Base-by-base conservation (phyloP, 805 yeast species). In the Candida qinlingensis region DNA sequence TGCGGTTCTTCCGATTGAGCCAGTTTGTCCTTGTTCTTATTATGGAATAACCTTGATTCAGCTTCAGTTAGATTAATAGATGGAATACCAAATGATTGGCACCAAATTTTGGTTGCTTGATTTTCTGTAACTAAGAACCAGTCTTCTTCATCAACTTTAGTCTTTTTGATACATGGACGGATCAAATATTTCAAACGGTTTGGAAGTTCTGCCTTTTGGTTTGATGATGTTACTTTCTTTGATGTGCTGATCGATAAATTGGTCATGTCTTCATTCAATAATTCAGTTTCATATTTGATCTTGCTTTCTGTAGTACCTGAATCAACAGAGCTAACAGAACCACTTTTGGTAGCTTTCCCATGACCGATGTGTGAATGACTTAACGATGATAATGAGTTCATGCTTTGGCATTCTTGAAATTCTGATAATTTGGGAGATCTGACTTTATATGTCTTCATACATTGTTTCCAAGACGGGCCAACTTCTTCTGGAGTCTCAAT, bases 121-220 rank as follows among this genome's bases (percentile, higher is more conserved):
- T 83, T 87, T 60, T 85, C 92, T 5, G 87, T 76, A 6, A 84
- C 71, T 27, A 83, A 63, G 27, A 69, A 67, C 90, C 90, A 85
- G 35, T 71, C 64, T 37, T 64, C 64, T 7, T 56, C 54, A 36
- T 63, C 66, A 35, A 67, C 54, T 47, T 67, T 74, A 44, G 72
- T 69, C 60, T 81, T 81, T 51, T 75, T 78, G 34, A 82, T 65
- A 56, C 84, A 79, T 8, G 87, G 74, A 53, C 83, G 73, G 39
- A 84, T 68, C 54, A 84, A 64, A 53, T 71, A 75, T 55, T 72
- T 78, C 50, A 80, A 69, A 51, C 84, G 68, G 6, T 63, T 63
- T 2, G 89, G 88, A 56, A 83, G 67, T 31, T 63, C 67, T 0
- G 79, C 77, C 35, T 55, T 66, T 25, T 60, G 59, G 6, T 25